phyloP scores from a whole-genome alignment of 805 yeast species.

The Ogataea sp. region DNA sequence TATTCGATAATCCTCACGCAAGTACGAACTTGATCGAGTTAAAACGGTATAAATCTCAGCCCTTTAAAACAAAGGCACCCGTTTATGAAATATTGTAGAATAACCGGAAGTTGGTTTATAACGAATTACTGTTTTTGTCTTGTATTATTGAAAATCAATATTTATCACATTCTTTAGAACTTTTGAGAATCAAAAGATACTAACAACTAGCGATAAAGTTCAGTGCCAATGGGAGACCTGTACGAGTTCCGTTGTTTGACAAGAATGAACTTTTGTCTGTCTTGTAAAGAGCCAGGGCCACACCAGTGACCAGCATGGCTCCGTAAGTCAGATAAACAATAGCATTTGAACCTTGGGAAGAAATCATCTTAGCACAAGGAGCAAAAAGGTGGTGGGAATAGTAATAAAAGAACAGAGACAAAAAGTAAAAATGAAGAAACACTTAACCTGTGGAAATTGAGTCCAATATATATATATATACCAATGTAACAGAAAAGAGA shows the following conservation, averaged over 20 bases:
- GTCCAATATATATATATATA: too few relatives aligned
- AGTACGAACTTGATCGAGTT: slow-evolving; percentile 78
- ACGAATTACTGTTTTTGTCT: too few relatives aligned
- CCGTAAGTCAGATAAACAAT: slow-evolving; percentile 56
- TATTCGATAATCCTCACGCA: slow-evolving; percentile 64
- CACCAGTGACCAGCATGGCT: slow-evolving; percentile 43
- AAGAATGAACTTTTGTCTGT: slow-evolving; percentile 50
- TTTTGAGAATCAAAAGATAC: slow-evolving; percentile 24
- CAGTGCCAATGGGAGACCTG: slow-evolving; percentile 72
- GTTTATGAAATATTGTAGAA: slow-evolving; percentile 27
- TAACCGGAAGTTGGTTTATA: too few relatives aligned
- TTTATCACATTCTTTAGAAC: neutral
- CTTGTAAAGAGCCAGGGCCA: slow-evolving; percentile 51
- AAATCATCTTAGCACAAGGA: slow-evolving; percentile 11
- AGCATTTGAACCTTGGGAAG: slow-evolving; percentile 48
- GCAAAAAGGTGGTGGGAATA: too few relatives aligned
- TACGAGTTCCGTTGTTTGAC: slow-evolving; percentile 73
- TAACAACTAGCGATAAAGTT: slow-evolving; percentile 88
- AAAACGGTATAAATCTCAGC: slow-evolving; percentile 70
- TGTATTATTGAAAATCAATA: neutral
- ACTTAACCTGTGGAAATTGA: too few relatives aligned
- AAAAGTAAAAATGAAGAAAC: too few relatives aligned
- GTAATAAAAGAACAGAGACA: neutral
- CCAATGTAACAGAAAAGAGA: too few relatives aligned
- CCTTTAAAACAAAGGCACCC: slow-evolving; percentile 36